A percentile compares a stretch with the other conserved stretches of the same genome.
Conservation (phyloP, 202 grass and related monocot species). For the Cymbopogon flexuosus region DNA sequence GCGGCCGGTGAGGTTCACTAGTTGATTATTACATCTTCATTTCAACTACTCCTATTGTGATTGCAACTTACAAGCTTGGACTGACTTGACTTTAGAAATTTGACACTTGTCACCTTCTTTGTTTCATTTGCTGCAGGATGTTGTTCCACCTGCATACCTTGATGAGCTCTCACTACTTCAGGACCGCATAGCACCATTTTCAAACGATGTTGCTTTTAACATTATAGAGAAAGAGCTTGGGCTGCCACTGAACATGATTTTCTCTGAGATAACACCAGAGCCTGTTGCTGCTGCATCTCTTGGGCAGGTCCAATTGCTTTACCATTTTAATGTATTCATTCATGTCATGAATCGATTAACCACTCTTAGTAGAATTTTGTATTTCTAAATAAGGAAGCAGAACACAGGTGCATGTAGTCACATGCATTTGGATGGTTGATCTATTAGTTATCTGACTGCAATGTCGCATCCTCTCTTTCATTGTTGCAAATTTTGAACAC, state of each 20-base stretch:
- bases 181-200: slow-evolving; percentile 92
- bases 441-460: neutral
- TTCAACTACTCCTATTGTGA: neutral
- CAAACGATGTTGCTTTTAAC: slow-evolving; percentile 76
- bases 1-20: slow-evolving; percentile 53
- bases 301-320: slow-evolving; percentile 61
- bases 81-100: neutral
- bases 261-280: slow-evolving; percentile 83
- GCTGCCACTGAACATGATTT: slow-evolving; percentile 66
- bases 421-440: neutral
- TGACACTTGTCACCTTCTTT: neutral
- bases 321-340: neutral
- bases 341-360: neutral
- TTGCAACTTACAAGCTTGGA: neutral
- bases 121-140: slow-evolving; percentile 52
- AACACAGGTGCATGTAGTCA: neutral
- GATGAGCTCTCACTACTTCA: slow-evolving; percentile 86
- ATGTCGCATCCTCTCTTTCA: neutral
- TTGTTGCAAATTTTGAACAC: slow-evolving; percentile 12
- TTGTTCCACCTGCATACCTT: slow-evolving; percentile 93
- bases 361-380: neutral
- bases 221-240: slow-evolving; percentile 91
- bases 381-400: neutral
- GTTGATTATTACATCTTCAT: neutral
- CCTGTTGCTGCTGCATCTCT: slow-evolving; percentile 92